A percentile compares a stretch with the other conserved stretches of the same genome.
These are phyloP conservation scores for Chlorella sp. DNA, from an alignment of 139 green algal genomes.

Conservation along the genomic window DNA sequence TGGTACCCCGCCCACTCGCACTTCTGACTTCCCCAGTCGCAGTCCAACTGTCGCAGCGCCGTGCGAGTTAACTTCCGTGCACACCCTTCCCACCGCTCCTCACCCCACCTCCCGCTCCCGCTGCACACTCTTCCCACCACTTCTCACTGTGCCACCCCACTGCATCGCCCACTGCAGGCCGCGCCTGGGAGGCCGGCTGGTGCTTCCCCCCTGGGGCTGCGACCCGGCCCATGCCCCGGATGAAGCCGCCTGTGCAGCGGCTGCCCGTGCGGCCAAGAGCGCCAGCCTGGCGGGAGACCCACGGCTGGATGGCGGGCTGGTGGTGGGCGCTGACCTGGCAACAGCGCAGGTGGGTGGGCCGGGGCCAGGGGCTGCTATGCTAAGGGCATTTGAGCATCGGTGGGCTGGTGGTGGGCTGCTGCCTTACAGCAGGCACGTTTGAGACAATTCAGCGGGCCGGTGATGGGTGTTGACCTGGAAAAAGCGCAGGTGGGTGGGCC, in stretches of 20 bases:
- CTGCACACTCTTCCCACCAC: no score
- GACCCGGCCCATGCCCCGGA: not conserved
- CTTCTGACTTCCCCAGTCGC: no score
- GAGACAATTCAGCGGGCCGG: no score
- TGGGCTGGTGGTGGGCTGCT: not conserved
- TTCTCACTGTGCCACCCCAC: no score
- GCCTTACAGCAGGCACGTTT: no score
- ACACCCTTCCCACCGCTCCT: no score
- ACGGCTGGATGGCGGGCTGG: not conserved
- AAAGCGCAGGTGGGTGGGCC: not conserved
- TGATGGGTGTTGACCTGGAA: slow-evolving; percentile 6
- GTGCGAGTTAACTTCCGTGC: no score
- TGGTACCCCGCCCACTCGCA: no score
- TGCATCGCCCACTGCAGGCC: not conserved
- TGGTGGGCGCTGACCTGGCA: slow-evolving; percentile 17
- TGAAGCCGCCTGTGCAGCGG: not conserved
- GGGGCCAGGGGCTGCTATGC: not conserved
- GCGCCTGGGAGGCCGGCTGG: slow-evolving; percentile 12
- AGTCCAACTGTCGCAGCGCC: no score
- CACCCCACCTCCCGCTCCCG: no score
- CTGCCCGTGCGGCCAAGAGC: not conserved
- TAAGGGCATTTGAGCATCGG: no score
- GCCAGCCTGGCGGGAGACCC: not conserved
- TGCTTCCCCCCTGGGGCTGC: not conserved
- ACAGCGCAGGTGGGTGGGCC: not conserved